Evolutionary conservation across 108 stramenopile species (phyloP), one percentile per base, ranked within the genome.

Genomic region (Cyclostephanos tholiformis): DNA sequence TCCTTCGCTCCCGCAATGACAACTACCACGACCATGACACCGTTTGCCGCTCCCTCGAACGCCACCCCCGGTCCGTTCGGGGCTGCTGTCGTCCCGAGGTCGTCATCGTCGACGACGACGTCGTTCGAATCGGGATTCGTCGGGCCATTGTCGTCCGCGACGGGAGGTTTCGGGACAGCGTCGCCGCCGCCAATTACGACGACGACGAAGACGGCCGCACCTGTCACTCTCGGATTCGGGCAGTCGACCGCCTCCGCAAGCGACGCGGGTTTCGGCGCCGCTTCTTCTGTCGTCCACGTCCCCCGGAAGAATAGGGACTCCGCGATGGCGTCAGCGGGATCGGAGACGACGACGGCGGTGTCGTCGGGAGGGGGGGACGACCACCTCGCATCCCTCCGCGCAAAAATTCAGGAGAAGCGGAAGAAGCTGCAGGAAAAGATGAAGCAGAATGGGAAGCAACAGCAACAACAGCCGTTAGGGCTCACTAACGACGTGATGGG

Each of bases 341-440:
- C 23, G 8, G 20, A 1, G 52, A 25, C 52, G 52, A 17, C 65
- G 17, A 56, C 35, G 68, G 56, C 20, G 56, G 36, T 27, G 56
- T 58, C 38, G 68, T 26, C 2, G 35, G 51, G 4, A 5, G 71
- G 38, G 17, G 67, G 73, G 2, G 77, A 79, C 13, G 77, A 74
- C 26, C 73, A 83, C 36, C 61, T 83, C 11, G 68, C 82, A 2
- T 38, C 61, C 25, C 50, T 83, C 8, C 65, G 68, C 23, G 82
- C 82, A 19, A 78, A 69, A 50, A 65, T 83, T 22, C 75, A 74
- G 39, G 77, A 71, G 64, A 83, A 83, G 74, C 76, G 72, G 46
- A 57, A 77, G 27, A 65, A 62, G 59, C 55, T 82, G 44, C 70
- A 58, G 2, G 55, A 77, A 23, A 44, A 64, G 53, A 78, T 75